Evolutionary conservation across 2,329 filamentous ascomycete genomes (phyloP).

Genomic region (Pestalotiopsis sp.): DNA sequence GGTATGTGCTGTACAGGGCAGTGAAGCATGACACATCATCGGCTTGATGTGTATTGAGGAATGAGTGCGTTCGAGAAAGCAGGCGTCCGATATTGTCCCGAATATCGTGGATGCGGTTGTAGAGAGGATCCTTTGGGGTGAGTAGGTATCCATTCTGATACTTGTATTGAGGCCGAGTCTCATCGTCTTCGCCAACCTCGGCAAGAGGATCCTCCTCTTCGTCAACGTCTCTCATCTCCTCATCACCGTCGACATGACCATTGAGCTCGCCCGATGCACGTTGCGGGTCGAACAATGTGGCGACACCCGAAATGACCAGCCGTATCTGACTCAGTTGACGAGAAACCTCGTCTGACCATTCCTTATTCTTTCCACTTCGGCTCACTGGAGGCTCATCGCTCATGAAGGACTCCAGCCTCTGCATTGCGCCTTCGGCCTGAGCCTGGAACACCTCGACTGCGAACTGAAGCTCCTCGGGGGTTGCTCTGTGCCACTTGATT

Average conservation of each 20-base stretch:
- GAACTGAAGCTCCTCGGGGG: constrained; percentile 78
- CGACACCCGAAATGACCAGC: constrained; percentile 87
- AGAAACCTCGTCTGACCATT: constrained; percentile 97
- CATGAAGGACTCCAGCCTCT: constrained; percentile 77
- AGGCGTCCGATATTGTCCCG: constrained; percentile 79
- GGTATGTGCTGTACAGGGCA: constrained; percentile 86
- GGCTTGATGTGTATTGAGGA: constrained; percentile 81
- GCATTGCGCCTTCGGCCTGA: constrained; percentile 76
- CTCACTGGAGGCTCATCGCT: constrained; percentile 80
- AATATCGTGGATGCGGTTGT: constrained; percentile 76
- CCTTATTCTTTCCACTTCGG: constrained; percentile 92
- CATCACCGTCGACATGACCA: constrained; percentile 42
- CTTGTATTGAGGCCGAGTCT: constrained; percentile 81
- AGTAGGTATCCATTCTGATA: constrained; percentile 89
- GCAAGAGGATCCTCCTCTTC: constrained; percentile 56
- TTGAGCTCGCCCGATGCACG: constrained; percentile 60
- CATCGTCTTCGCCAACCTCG: constrained; percentile 75
- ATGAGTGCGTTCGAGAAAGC: constrained; percentile 81
- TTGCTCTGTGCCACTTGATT: constrained; percentile 89
- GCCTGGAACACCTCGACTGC: constrained; percentile 86
- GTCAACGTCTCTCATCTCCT: constrained; percentile 57
- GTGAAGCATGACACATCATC: constrained; percentile 97
- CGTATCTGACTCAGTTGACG: constrained; percentile 85
- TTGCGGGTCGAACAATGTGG: constrained; percentile 83
- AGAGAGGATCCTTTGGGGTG: constrained; percentile 60